Conservation (phyloP, 441 rosid species). For the Hura crepitans region DNA sequence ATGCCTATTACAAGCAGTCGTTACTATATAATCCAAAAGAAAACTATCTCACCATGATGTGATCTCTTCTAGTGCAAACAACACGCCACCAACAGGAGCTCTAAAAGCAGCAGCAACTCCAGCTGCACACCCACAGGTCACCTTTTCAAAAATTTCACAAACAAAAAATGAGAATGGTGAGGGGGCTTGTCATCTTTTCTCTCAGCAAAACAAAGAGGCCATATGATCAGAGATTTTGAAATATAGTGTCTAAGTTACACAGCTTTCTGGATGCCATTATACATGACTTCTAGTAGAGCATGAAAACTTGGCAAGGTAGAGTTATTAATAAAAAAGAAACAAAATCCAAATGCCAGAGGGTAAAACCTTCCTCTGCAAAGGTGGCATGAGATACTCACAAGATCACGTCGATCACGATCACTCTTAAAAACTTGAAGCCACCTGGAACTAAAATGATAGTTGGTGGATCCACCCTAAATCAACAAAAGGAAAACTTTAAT, state of each 20-base stretch:
- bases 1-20: slow-evolving; percentile 3
- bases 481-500: slow-evolving; percentile 12
- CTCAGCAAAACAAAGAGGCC: slow-evolving; percentile 15
- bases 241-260: background rate
- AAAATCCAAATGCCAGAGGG: background rate
- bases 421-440: slow-evolving; percentile 93
- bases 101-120: slow-evolving; percentile 99
- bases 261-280: slow-evolving; percentile 7
- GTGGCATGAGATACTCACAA: slow-evolving; percentile 50
- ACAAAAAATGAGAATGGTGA: slow-evolving; percentile 29
- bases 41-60: slow-evolving; percentile 70
- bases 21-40: slow-evolving; percentile 13
- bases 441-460: slow-evolving; percentile 81
- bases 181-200: slow-evolving; percentile 21
- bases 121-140: slow-evolving; percentile 99
- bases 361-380: background rate
- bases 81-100: slow-evolving; percentile 98
- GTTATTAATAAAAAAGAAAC: background rate
- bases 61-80: slow-evolving; percentile 96
- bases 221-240: background rate
- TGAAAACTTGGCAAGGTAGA: slow-evolving; percentile 5
- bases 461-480: slow-evolving; percentile 89
- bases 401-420: slow-evolving; percentile 94
- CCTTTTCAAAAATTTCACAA: slow-evolving; percentile 57
- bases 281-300: background rate